phyloP scores from a whole-genome alignment of 345 rosid genomes.

The Gossypium anomalum region DNA sequence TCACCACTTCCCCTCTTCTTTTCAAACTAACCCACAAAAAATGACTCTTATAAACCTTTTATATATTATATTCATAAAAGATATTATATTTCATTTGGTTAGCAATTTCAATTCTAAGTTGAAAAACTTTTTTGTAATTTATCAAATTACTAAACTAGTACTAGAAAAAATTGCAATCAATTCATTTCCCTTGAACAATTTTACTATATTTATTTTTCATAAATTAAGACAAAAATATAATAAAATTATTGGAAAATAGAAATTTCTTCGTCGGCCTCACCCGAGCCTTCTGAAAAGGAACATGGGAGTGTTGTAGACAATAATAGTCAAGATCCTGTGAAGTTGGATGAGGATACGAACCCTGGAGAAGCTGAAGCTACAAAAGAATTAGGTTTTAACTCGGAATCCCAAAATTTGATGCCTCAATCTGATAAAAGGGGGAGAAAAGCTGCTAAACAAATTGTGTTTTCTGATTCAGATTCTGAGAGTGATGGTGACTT shows the following conservation, averaged over 20 bases:
- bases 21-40: no score
- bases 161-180: no score
- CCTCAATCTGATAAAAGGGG: constrained; percentile 27
- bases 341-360: constrained; percentile 20
- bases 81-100: no score
- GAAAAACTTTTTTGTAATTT: no score
- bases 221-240: no score
- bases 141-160: no score
- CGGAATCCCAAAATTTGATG: constrained; percentile 23
- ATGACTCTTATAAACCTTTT: no score
- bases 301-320: constrained; percentile 21
- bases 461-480: constrained; percentile 57
- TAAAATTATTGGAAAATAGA: constrained; percentile 18
- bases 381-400: constrained; percentile 40
- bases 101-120: no score
- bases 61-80: no score
- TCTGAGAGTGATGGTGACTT: constrained; percentile 53
- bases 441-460: constrained; percentile 38
- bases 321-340: constrained; percentile 22
- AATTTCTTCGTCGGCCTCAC: constrained; percentile 60
- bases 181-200: no score
- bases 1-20: no score
- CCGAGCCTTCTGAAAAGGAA: constrained; percentile 46
- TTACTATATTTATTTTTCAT: no score
- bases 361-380: constrained; percentile 21